phyloP scores from a whole-genome alignment of 1,284 basidiomycete species.

The Sanghuangporus baumii region DNA sequence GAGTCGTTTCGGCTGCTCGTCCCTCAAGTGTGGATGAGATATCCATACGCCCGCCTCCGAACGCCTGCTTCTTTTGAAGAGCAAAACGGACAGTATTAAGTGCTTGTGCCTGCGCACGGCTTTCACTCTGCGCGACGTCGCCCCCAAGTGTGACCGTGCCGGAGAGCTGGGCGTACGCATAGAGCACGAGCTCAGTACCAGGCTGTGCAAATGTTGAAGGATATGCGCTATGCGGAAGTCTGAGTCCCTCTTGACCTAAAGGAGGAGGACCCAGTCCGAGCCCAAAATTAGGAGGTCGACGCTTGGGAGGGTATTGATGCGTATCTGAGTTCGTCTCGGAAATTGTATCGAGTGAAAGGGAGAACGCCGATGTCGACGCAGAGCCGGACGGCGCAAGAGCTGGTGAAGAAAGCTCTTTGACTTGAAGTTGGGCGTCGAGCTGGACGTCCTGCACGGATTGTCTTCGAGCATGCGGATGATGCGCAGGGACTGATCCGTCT shows the following conservation, averaged over 20 bases:
- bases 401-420: conserved; percentile 15
- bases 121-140: conserved; percentile 23
- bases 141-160: conserved; percentile 53
- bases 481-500: conserved; percentile 40
- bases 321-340: conserved; percentile 37
- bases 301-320: conserved; percentile 22
- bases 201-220: conserved; percentile 34
- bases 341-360: conserved; percentile 65
- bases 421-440: conserved; percentile 25
- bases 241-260: conserved; percentile 17
- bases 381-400: conserved; percentile 26
- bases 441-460: conserved; percentile 58
- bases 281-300: conserved; percentile 34
- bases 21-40: conserved; percentile 45
- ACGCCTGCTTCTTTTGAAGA: conserved; percentile 33
- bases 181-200: conserved; percentile 70
- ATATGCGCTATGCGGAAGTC: conserved; percentile 33
- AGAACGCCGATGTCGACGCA: conserved; percentile 54
- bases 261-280: conserved; percentile 42
- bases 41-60: conserved; percentile 77
- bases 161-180: conserved; percentile 81
- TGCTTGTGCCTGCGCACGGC: conserved; percentile 7
- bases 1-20: not conserved
- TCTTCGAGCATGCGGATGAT: conserved; percentile 76
- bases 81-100: conserved; percentile 9